Evolutionary conservation across 352 stramenopile species (phyloP), one percentile per base, ranked within the genome.

Genomic region (Pythium biforme): DNA sequence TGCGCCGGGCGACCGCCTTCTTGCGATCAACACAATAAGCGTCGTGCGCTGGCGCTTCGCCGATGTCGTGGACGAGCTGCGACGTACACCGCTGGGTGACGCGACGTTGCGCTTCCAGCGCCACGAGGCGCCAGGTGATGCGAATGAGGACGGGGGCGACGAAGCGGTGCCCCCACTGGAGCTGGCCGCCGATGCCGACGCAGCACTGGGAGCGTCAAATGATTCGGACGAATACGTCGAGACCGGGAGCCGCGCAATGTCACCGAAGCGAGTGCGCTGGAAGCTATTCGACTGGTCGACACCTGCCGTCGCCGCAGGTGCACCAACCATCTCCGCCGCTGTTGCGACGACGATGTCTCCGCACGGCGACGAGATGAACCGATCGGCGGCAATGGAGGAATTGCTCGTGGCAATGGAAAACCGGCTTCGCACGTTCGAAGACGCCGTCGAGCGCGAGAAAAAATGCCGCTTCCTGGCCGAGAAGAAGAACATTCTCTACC

Each of bases 401-500:
- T 53, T 71, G 29, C 55, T 79, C 25, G 34, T 65, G 23, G 68
- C 70, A 19, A 70, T 79, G 62, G 67, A 79, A 52, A 64, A 29
- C 22, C 77, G 67, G 33, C 53, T 73, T 10, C 40, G 50, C 0
- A 59, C 61, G 34, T 53, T 88, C 20, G 76, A 89, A 40, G 54
- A 73, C 31, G 69, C 62, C 9, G 65, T 89, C 39, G 73, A 79
- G 52, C 71, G 78, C 39, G 82, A 92, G 50, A 78, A 81, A 27
- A 91, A 90, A 53, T 89, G 82, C 55, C 82, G 80, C 31, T 86
- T 86, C 31, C 70, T 92, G 22, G 73, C 78, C 5, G 82, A 92
- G 63, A 74, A 80, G 43, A 89, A 89, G 68, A 89, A 89, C 60
- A 84, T 89, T 31, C 20, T 92, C 26, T 92, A 92, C 31, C 80